Base-by-base conservation (phyloP, 495 filamentous ascomycete genomes). In the Chlorociboria aeruginascens region DNA sequence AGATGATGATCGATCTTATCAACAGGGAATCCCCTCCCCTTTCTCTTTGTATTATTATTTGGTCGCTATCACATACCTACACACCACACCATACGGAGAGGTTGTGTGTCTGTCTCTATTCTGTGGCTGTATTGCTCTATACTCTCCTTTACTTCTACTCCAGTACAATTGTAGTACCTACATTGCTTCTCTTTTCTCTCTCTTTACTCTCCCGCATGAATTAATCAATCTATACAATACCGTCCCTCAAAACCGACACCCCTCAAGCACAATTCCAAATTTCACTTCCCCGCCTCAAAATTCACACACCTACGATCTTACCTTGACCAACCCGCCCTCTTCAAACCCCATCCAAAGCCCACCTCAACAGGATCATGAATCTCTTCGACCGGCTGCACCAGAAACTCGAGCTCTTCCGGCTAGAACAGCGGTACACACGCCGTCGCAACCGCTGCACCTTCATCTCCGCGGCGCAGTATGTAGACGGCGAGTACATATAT, bases 401-500 rank as follows among this genome's bases (percentile, higher is more conserved):
- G 45, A 78, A 82, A 69, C 72, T 88, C 54, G 86, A 95, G 72
- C 78, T 95, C 58, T 92, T 89, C 72, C 85, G 86, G 30, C 79
- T 96, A 50, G 89, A 96, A 68, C 83, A 95, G 66, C 79, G 86
- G 40, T 96, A 96, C 70, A 89, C 86, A 32, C 82, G 80, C 57
- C 82, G 86, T 62, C 84, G 85, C 55, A 61, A 73, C 46, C 81
- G 89, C 67, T 86, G 78, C 46, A 89, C 82, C 50, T 94, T 93
- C 66, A 78, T 83, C 62, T 82, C 77, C 49, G 86, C 86, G 56
- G 89, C 86, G 16, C 74, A 81, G 60, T 96, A 96, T 63, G 82
- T 95, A 55, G 84, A 94, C 63, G 87, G 87, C 62, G 89, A 96
- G 67, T 96, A 92, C 68, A 74, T 93, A 59, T 88, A 83, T 40